A percentile compares a stretch with the other conserved stretches of the same genome.
phyloP scores from a whole-genome alignment of 169 alveolate genomes.

The Theileria orientalis region DNA sequence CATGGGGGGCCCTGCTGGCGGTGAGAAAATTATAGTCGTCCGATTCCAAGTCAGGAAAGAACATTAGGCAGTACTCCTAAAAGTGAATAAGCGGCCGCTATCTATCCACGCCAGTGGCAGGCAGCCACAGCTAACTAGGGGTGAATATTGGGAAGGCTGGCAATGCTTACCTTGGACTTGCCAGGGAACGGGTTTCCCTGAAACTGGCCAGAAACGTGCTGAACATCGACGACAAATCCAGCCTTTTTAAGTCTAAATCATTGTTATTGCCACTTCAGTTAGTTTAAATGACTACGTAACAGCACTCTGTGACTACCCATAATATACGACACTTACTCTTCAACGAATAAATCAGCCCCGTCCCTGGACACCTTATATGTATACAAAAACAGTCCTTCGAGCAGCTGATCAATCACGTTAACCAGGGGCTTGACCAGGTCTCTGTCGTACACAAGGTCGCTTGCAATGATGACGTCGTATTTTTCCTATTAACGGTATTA shows the following conservation, averaged over 20 bases:
- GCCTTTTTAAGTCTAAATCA: conserved; percentile 20
- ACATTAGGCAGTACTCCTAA: conserved; percentile 13
- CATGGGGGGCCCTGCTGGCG: conserved; percentile 38
- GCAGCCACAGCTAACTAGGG: too few species aligned
- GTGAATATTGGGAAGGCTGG: neutral
- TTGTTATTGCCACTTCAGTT: neutral
- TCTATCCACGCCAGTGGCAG: too few species aligned
- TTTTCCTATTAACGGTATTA: conserved; percentile 1
- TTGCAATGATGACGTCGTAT: conserved; percentile 67
- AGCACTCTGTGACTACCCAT: neutral
- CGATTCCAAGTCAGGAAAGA: conserved; percentile 47
- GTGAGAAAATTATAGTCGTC: conserved; percentile 49
- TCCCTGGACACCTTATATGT: conserved; percentile 65
- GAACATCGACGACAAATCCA: conserved; percentile 40
- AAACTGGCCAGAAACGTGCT: conserved; percentile 33
- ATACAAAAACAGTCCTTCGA: conserved; percentile 68
- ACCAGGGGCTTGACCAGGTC: conserved; percentile 59
- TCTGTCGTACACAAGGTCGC: conserved; percentile 71
- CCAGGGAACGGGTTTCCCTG: conserved; percentile 34
- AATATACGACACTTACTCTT: conserved; percentile 63
- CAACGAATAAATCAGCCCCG: conserved; percentile 54
- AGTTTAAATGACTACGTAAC: too few species aligned
- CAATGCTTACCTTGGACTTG: conserved; percentile 10
- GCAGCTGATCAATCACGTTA: conserved; percentile 26
- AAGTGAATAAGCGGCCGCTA: too few species aligned